Evolutionary conservation across 179 eudicot species (phyloP), one percentile per base, ranked within the genome.

Genomic region (Vitellaria paradoxa): DNA sequence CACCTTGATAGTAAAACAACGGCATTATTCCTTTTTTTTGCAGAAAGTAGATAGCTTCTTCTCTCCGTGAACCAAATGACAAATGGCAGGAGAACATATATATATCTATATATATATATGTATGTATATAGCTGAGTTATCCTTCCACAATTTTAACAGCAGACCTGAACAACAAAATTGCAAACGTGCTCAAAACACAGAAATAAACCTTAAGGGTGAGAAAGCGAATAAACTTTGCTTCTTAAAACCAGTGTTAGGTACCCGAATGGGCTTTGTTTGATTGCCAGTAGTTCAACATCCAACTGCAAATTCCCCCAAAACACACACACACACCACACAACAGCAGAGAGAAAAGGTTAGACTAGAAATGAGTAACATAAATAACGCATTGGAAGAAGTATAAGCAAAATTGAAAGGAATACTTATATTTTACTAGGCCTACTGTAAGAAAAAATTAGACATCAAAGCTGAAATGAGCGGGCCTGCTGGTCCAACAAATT

Each of bases 271-370:
- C 20, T 57, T 50, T 50, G 55, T 50, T 50, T 50, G 55, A 94
- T 92, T 68, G 98, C 76, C 84, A 94, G 77, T 65, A 94, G 84
- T 74, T 94, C 97, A 76, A 93, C 85, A 81, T 94, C 97, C 87
- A 94, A 45, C 96, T 92, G 93, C 85, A 82, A 23, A 76, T 65
- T 60, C 68, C 30, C 72, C 70, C 74, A 14, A 71, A 49, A n/a
- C n/a, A n/a, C n/a, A n/a, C 73, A 10, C 63, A 6, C 18, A 21
- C 21, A 56, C 7, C 30, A 47, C 60, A 15, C 50, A 50, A 50
- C 23, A 30, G 37, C 37, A 30, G 37, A 9, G 2, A 72, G 7
- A 69, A 21, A 50, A 46, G 37, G 37, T 30, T 30, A 30, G 37
- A 30, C 2, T 30, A 30, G 1, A 30, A 30, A 30, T 30, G 37